Percentiles rank a stretch among this genome's conserved stretches.
Evolutionary conservation across 495 filamentous ascomycete species (phyloP).

Genomic region (Darksidea phi): DNA sequence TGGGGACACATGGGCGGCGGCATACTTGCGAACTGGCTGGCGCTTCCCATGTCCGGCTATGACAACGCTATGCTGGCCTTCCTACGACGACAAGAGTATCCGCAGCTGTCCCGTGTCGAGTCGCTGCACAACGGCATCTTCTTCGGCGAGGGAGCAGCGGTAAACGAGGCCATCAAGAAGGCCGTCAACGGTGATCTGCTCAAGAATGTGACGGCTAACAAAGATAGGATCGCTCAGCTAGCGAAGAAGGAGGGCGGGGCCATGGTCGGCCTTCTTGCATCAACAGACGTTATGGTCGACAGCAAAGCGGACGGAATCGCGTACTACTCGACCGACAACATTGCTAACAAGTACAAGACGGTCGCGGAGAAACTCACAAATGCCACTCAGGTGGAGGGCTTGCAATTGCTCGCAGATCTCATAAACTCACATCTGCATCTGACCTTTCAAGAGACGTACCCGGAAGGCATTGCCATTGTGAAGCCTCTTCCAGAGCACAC

Average conservation of each 20-base stretch:
- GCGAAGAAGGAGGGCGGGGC: conserved; percentile 56
- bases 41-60: conserved; percentile 81
- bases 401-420: conserved; percentile 64
- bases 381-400: conserved; percentile 49
- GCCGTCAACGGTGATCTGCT: conserved; percentile 53
- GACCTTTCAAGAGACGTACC: conserved; percentile 79
- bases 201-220: conserved; percentile 30
- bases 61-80: conserved; percentile 70
- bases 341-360: conserved; percentile 62
- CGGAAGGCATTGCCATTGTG: conserved; percentile 70
- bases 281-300: conserved; percentile 64
- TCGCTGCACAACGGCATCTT: conserved; percentile 70
- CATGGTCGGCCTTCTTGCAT: conserved; percentile 57
- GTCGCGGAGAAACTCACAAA: conserved; percentile 59
- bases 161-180: conserved; percentile 65
- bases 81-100: conserved; percentile 71
- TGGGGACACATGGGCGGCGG: conserved; percentile 94
- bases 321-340: conserved; percentile 65
- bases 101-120: conserved; percentile 71
- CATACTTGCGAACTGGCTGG: conserved; percentile 71
- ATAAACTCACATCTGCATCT: conserved; percentile 85
- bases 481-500: conserved; percentile 74
- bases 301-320: conserved; percentile 65
- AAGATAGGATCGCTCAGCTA: conserved; percentile 24
- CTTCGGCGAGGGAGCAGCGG: conserved; percentile 63